Conservation (phyloP, 208 protist genomes). For the Phytomonas sp. region DNA sequence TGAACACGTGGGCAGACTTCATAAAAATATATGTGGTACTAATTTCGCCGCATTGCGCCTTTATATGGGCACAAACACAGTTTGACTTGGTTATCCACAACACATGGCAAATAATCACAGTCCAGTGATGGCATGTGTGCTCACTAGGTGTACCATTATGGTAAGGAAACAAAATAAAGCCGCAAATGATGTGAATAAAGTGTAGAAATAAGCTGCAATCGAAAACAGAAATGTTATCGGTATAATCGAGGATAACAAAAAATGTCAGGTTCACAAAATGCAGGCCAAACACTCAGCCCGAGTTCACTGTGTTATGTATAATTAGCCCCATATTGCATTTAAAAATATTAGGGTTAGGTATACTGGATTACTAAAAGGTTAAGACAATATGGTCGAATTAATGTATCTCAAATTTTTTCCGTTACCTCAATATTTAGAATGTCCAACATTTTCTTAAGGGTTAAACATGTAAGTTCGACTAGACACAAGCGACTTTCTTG, state of each 20-base stretch:
- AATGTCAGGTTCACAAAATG: background rate
- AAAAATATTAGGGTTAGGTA: slow-evolving; percentile 1
- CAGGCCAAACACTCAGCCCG: background rate
- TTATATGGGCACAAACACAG: background rate
- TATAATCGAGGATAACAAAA: background rate
- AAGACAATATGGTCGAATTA: background rate
- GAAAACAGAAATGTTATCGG: background rate
- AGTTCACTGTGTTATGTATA: background rate
- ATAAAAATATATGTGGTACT: slow-evolving; percentile 72
- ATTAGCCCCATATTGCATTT: background rate
- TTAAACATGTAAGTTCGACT: slow-evolving; percentile 83
- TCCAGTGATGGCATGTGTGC: background rate
- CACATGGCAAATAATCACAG: background rate
- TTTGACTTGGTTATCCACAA: background rate
- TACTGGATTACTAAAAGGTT: background rate
- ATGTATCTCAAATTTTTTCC: slow-evolving; percentile 58
- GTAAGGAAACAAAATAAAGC: slow-evolving; percentile 4
- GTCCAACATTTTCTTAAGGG: slow-evolving; percentile 84
- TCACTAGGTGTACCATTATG: background rate
- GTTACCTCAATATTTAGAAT: slow-evolving; percentile 91
- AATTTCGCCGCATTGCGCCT: slow-evolving; percentile 34
- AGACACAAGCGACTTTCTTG: slow-evolving; percentile 88
- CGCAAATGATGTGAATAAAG: background rate
- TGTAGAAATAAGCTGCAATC: background rate
- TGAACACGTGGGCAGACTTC: slow-evolving; percentile 79